These are phyloP conservation scores for Pseudogymnoascus destructans DNA, from an alignment of 2,329 filamentous ascomycete genomes.

Conservation along the genomic window DNA sequence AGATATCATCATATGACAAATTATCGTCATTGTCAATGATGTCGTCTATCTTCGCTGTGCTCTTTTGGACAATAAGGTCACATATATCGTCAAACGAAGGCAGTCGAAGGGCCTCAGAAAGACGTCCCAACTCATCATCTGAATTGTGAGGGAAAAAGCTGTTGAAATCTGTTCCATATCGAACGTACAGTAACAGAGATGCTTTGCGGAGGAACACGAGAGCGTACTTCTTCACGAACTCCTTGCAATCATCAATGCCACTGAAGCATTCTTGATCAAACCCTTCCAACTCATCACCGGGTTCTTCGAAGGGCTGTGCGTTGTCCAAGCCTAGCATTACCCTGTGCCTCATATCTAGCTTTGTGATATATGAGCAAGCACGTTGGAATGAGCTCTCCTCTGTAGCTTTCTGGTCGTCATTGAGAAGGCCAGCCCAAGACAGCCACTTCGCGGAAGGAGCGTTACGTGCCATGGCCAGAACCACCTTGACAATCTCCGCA, in stretches of 20 bases:
- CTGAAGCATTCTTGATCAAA: constrained; percentile 43
- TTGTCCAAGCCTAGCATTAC: neutral
- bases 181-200: constrained; percentile 70
- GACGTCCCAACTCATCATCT: constrained; percentile 68
- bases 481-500: constrained; percentile 77
- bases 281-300: constrained; percentile 11
- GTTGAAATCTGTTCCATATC: constrained; percentile 79
- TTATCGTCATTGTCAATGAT: neutral
- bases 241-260: constrained; percentile 40
- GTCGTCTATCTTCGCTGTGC: neutral
- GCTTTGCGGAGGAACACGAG: constrained; percentile 82
- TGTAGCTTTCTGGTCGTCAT: neutral
- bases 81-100: constrained; percentile 73
- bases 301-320: constrained; percentile 25
- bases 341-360: neutral
- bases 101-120: constrained; percentile 62
- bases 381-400: constrained; percentile 5
- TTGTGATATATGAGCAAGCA: constrained; percentile 4
- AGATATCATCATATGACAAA: constrained; percentile 13
- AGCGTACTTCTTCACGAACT: constrained; percentile 66
- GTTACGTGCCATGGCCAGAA: constrained; percentile 45
- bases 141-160: constrained; percentile 49
- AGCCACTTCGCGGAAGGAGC: constrained; percentile 39
- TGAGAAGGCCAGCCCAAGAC: constrained; percentile 15
- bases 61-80: constrained; percentile 31